These are phyloP conservation scores for Chiua sp. DNA, from an alignment of 1,284 basidiomycete species.

Conservation along the genomic window DNA sequence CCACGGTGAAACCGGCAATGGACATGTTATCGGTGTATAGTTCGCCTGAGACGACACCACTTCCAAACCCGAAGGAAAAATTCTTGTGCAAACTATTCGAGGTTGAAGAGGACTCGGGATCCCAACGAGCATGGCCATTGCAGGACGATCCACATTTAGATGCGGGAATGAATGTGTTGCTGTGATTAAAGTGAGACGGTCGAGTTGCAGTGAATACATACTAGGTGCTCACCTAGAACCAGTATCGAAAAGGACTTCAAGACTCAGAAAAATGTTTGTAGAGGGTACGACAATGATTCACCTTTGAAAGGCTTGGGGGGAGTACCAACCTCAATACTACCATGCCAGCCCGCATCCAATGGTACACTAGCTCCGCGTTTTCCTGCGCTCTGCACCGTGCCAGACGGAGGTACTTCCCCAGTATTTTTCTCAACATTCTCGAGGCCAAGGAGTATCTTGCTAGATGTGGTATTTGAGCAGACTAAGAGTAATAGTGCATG, in stretches of 20 bases:
- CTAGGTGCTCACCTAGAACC: slow-evolving; percentile 18
- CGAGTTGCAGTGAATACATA: too few relatives aligned
- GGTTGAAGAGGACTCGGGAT: slow-evolving; percentile 42
- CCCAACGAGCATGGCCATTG: slow-evolving; percentile 16
- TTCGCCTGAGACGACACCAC: slow-evolving; percentile 55
- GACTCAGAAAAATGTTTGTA: not conserved
- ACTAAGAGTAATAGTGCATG: too few relatives aligned
- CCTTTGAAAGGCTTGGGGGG: slow-evolving; percentile 18
- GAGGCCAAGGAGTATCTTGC: slow-evolving; percentile 13
- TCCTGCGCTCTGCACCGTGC: not conserved
- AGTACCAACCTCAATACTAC: slow-evolving; percentile 24
- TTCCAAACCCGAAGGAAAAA: slow-evolving; percentile 60
- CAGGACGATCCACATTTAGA: too few relatives aligned
- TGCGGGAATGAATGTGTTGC: slow-evolving; percentile 18
- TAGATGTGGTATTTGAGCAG: not conserved
- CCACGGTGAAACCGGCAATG: slow-evolving; percentile 34
- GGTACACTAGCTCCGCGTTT: slow-evolving; percentile 8
- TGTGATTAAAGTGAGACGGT: not conserved
- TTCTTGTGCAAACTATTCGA: slow-evolving; percentile 26
- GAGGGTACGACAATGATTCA: slow-evolving; percentile 1
- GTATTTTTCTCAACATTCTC: slow-evolving; percentile 12
- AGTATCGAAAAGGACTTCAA: slow-evolving; percentile 25
- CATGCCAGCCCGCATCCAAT: slow-evolving; percentile 30
- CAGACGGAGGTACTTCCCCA: slow-evolving; percentile 10
- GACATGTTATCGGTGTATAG: slow-evolving; percentile 57